Conservation (phyloP, 768 basidiomycete genomes). For the Chalciporus chontae region DNA sequence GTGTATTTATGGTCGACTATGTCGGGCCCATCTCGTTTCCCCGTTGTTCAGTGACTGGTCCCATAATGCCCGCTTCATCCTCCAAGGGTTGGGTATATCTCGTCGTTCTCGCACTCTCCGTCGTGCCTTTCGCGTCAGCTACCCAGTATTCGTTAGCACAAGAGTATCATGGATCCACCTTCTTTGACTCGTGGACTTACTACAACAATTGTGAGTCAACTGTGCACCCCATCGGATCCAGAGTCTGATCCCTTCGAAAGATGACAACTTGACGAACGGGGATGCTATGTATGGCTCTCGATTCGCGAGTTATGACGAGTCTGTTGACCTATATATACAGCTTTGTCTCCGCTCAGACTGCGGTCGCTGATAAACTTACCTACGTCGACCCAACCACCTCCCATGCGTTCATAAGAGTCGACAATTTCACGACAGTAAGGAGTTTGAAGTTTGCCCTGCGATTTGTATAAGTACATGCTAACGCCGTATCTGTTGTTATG, state of each 20-base stretch:
- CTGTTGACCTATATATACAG: slow-evolving; percentile 27
- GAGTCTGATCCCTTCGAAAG: slow-evolving; percentile 29
- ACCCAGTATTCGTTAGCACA: slow-evolving; percentile 50
- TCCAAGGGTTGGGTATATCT: slow-evolving; percentile 1
- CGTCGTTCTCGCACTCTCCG: slow-evolving; percentile 7
- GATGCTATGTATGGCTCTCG: slow-evolving; percentile 43
- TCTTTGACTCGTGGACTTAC: slow-evolving; percentile 69
- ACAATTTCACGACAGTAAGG: slow-evolving; percentile 57
- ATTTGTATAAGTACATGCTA: neutral
- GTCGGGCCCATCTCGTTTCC: neutral
- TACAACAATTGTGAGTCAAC: slow-evolving; percentile 49
- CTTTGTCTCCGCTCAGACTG: slow-evolving; percentile 45
- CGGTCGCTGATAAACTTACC: slow-evolving; percentile 48
- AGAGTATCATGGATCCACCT: slow-evolving; percentile 55
- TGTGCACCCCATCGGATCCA: neutral
- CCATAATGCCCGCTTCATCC: slow-evolving; percentile 8
- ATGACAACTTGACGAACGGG: slow-evolving; percentile 69
- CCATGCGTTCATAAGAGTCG: slow-evolving; percentile 74
- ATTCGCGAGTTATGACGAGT: neutral
- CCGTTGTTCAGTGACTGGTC: neutral
- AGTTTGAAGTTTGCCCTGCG: neutral
- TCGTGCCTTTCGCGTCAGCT: slow-evolving; percentile 16
- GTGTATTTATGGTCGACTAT: neutral
- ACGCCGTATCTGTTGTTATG: neutral
- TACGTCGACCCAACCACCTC: slow-evolving; percentile 61